These are phyloP conservation scores for Triticum urartu DNA, from an alignment of 176 grass and related monocot genomes.

Conservation along the genomic window DNA sequence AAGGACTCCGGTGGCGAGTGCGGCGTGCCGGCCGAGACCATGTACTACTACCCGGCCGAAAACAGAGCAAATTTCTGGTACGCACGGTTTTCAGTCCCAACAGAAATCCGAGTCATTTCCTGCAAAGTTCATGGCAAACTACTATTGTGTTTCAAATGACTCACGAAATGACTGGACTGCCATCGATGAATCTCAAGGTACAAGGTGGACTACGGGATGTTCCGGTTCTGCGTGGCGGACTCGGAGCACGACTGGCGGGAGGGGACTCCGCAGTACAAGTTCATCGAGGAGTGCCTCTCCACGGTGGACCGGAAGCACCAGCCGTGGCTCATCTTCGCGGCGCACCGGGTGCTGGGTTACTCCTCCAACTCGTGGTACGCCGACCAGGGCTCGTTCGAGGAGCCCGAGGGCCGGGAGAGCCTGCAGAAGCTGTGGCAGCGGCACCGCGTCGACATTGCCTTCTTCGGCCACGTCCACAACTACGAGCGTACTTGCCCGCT, in stretches of 20 bases:
- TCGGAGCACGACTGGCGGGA: constrained; percentile 88
- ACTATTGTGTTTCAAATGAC: background rate
- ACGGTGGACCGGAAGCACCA: constrained; percentile 89
- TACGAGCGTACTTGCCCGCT: constrained; percentile 82
- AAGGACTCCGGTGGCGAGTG: constrained; percentile 85
- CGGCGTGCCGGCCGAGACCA: constrained; percentile 71
- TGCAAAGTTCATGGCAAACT: background rate
- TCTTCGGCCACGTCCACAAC: constrained; percentile 85
- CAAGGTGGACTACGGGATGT: constrained; percentile 88
- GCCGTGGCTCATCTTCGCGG: constrained; percentile 77
- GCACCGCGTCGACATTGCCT: constrained; percentile 78
- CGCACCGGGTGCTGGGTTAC: constrained; percentile 84
- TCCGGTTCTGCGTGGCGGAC: constrained; percentile 82
- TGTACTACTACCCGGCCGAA: constrained; percentile 77
- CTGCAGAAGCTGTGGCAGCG: constrained; percentile 81
- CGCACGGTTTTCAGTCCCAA: background rate
- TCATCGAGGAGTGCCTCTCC: constrained; percentile 78
- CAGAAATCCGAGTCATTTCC: background rate
- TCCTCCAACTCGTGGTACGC: constrained; percentile 64
- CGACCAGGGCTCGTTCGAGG: constrained; percentile 58
- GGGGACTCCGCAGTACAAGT: constrained; percentile 61
- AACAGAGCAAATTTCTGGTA: constrained; percentile 83
- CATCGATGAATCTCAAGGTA: background rate
- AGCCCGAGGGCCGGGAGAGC: constrained; percentile 79
- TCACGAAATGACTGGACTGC: background rate